A percentile compares a stretch with the other conserved stretches of the same genome.
Evolutionary conservation across 257 asterid species (phyloP).

Genomic region (Solanum sparsipilum): DNA sequence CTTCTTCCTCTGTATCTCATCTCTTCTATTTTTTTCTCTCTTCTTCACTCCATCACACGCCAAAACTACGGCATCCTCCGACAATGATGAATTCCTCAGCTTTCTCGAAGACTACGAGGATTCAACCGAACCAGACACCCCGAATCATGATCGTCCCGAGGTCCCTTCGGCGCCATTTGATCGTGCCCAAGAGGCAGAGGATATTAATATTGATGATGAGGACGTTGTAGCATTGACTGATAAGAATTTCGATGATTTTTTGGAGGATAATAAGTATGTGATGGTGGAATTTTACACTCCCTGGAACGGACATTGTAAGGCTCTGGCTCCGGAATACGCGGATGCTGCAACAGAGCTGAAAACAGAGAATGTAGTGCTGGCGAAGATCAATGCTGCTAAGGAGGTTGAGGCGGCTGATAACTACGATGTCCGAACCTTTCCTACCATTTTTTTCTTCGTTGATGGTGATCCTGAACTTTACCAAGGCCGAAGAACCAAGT

Average conservation of each 20-base stretch:
- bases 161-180: slow-evolving; percentile 17
- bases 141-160: slow-evolving; percentile 22
- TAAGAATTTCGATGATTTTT: slow-evolving; percentile 55
- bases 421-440: slow-evolving; percentile 75
- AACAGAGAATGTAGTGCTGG: slow-evolving; percentile 56
- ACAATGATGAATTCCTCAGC: slow-evolving; percentile 68
- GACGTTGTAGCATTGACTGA: slow-evolving; percentile 60
- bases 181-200: slow-evolving; percentile 34
- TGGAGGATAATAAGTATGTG: slow-evolving; percentile 51
- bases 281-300: slow-evolving; percentile 94
- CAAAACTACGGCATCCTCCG: slow-evolving; percentile 3
- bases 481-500: slow-evolving; percentile 71
- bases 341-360: slow-evolving; percentile 77
- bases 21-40: slow-evolving; percentile 16
- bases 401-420: slow-evolving; percentile 66
- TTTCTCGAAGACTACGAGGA: slow-evolving; percentile 67
- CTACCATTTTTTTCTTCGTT: slow-evolving; percentile 64
- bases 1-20: slow-evolving; percentile 12
- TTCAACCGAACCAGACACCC: slow-evolving; percentile 7
- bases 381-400: slow-evolving; percentile 73
- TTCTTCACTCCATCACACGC: slow-evolving; percentile 7
- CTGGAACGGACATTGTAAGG: slow-evolving; percentile 89
- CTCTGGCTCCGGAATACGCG: slow-evolving; percentile 79
- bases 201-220: slow-evolving; percentile 55
- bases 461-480: slow-evolving; percentile 70